Evolutionary conservation across 2,329 filamentous ascomycete species (phyloP).

Genomic region (Epichloe coenophiala): DNA sequence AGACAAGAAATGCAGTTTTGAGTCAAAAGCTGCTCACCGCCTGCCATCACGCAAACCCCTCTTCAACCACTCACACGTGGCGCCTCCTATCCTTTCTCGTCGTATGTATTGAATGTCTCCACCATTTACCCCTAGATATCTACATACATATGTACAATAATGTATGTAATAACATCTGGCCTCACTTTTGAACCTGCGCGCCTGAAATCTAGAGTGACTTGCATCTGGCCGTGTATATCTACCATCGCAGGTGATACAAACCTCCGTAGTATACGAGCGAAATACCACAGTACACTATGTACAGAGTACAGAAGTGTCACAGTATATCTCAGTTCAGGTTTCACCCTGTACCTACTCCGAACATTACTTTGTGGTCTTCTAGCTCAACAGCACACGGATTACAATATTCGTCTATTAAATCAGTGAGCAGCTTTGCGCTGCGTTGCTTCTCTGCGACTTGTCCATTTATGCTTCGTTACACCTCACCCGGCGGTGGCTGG

Average conservation of each 20-base stretch:
- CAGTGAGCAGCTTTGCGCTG: no score
- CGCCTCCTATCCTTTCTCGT: background rate
- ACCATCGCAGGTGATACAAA: background rate
- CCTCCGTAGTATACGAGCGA: background rate
- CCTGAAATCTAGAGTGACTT: background rate
- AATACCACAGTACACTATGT: background rate
- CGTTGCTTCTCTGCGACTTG: no score
- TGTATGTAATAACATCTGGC: no score
- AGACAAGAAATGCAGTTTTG: slow-evolving; percentile 10
- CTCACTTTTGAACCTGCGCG: background rate
- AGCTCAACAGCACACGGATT: background rate
- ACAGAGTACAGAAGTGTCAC: background rate
- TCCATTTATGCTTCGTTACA: background rate
- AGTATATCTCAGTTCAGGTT: background rate
- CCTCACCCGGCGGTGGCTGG: background rate
- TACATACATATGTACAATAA: no score
- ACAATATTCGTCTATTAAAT: no score
- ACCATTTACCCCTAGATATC: no score
- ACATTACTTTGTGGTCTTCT: no score
- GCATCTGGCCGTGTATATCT: background rate
- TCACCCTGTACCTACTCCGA: background rate
- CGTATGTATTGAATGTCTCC: background rate
- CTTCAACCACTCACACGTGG: background rate
- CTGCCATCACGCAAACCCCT: slow-evolving; percentile 3
- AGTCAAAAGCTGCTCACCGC: slow-evolving; percentile 9